Evolutionary conservation across 495 filamentous ascomycete species (phyloP), one percentile per base, ranked within the genome.

Genomic region (Lasiosphaeris hirsuta): DNA sequence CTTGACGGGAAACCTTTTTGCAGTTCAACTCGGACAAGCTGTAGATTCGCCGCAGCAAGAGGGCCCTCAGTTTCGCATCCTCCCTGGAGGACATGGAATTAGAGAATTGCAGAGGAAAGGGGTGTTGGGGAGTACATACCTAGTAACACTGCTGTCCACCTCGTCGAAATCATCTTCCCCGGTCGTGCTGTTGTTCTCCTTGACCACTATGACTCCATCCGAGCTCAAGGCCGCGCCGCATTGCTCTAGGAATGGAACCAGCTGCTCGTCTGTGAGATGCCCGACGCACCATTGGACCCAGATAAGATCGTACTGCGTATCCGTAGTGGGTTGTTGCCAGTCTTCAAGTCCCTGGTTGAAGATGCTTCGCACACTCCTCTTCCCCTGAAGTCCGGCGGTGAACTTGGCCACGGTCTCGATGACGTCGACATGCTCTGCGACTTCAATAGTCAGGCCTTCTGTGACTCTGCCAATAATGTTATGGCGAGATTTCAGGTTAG

Each of bases 251-350:
- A 87, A 95, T 9, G 68, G 76, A 23, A 84, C 80, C 23, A 96
- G 69, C 70, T 95, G 84, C 38, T 64, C 66, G 73, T 96, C 92
- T 13, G 84, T 92, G 50, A 96, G 72, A 66, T 96, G 88, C 10
- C 90, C 89, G 17, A 94, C 71, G 72, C 92, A 96, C 91, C 91
- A 96, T 72, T 96, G 93, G 47, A 84, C 89, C 80, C 84, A 87
- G 62, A 88, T 76, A 43, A 87, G 61, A 57, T 84, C 78, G 57
- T 81, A 91, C 78, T 40, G 79, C 47, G 56, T 74, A 35, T 75
- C 78, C 6, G 76, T 69, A 10, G 68, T 62, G 0, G 87, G 90
- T 51, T 62, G 90, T 51, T 62, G 58, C 90, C 90, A 96, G 38
- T 82, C 71, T 72, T 96, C 86, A 3, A 96, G 74, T 2, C 90